Base-by-base conservation (phyloP, 352 stramenopile species). In the Phytophthora pluvialis region DNA sequence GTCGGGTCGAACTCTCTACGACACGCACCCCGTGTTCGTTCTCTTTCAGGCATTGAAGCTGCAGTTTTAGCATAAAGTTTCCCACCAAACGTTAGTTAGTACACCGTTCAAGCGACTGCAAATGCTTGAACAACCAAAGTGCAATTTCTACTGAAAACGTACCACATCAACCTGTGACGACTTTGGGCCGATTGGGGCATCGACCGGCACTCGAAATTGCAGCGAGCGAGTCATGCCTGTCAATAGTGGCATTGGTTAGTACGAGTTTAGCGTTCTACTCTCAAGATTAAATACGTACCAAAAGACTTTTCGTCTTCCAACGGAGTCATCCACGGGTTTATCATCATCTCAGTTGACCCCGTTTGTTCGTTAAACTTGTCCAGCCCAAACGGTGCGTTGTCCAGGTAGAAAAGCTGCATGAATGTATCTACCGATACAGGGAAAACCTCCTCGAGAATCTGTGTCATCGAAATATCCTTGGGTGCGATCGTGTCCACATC, bases 151-250 rank as follows among this genome's bases (percentile, higher is more conserved):
- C 21, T 21, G 21, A 15, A 47, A 32, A 55, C 79, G 25, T 69
- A 90, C 81, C 62, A 90, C 78, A 53, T 95, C 80, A 18, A 95
- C 86, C n/a, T 80, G 77, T 5, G 88, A 92, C 13, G 83, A 92
- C 35, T 91, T 93, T 5, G 88, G 88, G 2, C 88, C 88, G 26
- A 95, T 91, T 3, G 88, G 86, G 28, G 88, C 83, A 32, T 93
- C 86, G 4, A 95, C 77, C 6, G 88, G 88, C 8, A 91, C 72
- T 18, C 83, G 81, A 28, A 94, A 94, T 60, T 86, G 82, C n/a
- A 90, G 49, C 18, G 82, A 86, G 4, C 88, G 80, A 15, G 80
- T 91, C 61, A 75, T 77, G 0, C 80, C 84, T 78, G 65, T 47
- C n/a, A 25, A 15, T 16, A 45, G 40, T 21, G n/a, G 42, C 21